Base-by-base conservation (phyloP, 2,329 filamentous ascomycete species). In the Dactylellina drechsleri region DNA sequence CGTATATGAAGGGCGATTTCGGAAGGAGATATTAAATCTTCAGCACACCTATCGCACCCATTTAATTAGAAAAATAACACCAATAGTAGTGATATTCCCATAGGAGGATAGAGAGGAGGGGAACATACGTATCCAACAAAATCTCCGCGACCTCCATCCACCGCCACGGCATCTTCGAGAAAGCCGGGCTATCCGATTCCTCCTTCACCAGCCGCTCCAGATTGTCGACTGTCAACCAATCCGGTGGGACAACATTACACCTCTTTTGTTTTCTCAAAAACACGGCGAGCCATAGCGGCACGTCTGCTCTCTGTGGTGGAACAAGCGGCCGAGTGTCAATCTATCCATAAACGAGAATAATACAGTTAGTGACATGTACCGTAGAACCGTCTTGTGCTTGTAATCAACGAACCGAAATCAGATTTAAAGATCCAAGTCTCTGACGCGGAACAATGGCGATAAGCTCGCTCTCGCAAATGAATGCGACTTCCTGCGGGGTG, bases 381-480 rank as follows among this genome's bases (percentile, higher is more conserved):
- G 47, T 7, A 2, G 3, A 65, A 31, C 31, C 47, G 40, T 12
- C n/a, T 36, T 60, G 77, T 77, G 43, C n/a, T n/a, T 43, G 76
- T 79, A 79, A 80, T 80, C 72, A n/a, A 88, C 90, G 85, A 85
- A 98, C 95, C 78, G 90, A 89, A 66, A 99, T 87, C 76, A 99
- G 87, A 79, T 92, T 86, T 77, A 99, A 91, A 78, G 88, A 88
- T 78, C 97, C 93, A 62, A 99, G 89, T 77, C 91, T 88, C 82
- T 98, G 93, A 64, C 95, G 91, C 41, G 95, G 95, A 58, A 98
- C 89, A 20, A 99, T 87, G 0, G 93, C 97, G 66, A 99, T 91
- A 80, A 92, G 88, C 84, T 98, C 94, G 93, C 97, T 98, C 84
- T 99, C 95, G 82, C 93, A 97, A 28, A 98, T 85, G 81, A 98